Base-by-base conservation (phyloP, 2,329 filamentous ascomycete species). In the Oidium heveae region DNA sequence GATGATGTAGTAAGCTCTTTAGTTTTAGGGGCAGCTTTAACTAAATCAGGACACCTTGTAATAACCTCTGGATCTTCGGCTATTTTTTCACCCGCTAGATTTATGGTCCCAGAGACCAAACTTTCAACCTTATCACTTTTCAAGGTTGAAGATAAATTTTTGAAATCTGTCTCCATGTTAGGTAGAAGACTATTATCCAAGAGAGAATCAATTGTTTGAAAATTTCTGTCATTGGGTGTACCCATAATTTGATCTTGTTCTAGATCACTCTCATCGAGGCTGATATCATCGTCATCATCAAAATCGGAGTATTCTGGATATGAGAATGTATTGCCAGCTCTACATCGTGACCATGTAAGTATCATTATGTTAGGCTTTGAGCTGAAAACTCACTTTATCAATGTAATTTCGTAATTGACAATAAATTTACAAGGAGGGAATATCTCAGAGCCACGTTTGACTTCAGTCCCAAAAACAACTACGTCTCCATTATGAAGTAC, bases 391-490 rank as follows among this genome's bases (percentile, higher is more conserved):
- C 60, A 66, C 63, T 55, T 60, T 52, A 57, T 62, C 49, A 58
- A 59, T 51, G 55, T 53, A 33, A 63, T 55, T 28, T 61, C 59
- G 34, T 59, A 58, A 32, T 58, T 58, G 13, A 66, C 56, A 28
- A 37, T 52, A 43, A 66, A 66, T 24, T 56, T 49, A 57, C 64
- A 66, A 15, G 63, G 59, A 24, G 63, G 61, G 53, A 66, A 66
- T 2, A 55, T 62, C 67, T 72, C 70, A 39, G 63, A 59, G 18
- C 70, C 71, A 60, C 73, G 70, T 56, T 66, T 68, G 24, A 77
- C 72, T 56, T 71, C 66, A 37, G 68, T 65, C 18, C 74, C 74
- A 61, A 76, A 73, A 4, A 63, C 63, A 28, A 77, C 57, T 1
- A 64, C 56, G 52, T 69, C 67, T 18, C 68, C 65, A 54, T 67